Base-by-base conservation (phyloP, 495 filamentous ascomycete species). In the Hyaloscypha hepaticicola region DNA sequence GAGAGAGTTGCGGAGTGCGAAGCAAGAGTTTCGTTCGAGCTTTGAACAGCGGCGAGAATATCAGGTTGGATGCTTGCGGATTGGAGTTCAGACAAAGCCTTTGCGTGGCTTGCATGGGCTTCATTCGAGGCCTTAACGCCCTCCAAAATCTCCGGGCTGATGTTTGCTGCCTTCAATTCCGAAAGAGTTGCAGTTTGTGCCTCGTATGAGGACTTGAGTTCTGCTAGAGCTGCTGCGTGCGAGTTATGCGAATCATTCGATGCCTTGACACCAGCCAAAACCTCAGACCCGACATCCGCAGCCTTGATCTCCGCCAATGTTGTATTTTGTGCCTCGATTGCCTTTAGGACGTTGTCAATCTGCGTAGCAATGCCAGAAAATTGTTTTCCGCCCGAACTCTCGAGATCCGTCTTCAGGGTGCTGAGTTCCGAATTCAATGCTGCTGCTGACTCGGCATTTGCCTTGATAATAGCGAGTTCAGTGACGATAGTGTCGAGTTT, bases 401-500 rank as follows among this genome's bases (percentile, higher is more conserved):
- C 62, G 55, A 71, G 55, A 33, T 71, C 59, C 14, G 69, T n/a
- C 51, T 69, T 72, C 41, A 72, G 33, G n/a, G 66, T 22, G 5
- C 33, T 58, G 1, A 71, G 58, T 3, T 66, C 60, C 2, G 69
- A 59, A 25, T 62, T 65, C 53, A 70, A 27, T 1, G 65, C 24
- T 6, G 59, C 48, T 1, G 53, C 49, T 14, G 67, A 64, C 16
- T 61, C 60, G 5, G 55, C 38, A 53, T 64, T 66, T 19, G 53
- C 61, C 45, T 70, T 70, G 41, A 67, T 38, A 2, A 55, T 14
- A 21, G 56, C 53, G 22, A 71, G 55, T 21, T 71, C 66, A 8
- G 66, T 55, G 31, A 38, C 34, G n/a, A 71, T 68, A 34, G 58
- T 58, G n/a, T 68, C 65, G 27, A 70, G 65, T 55, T 63, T 68